These are phyloP conservation scores for Symbiodinium pilosum DNA, from an alignment of 73 alveolate genomes.

Conservation along the genomic window DNA sequence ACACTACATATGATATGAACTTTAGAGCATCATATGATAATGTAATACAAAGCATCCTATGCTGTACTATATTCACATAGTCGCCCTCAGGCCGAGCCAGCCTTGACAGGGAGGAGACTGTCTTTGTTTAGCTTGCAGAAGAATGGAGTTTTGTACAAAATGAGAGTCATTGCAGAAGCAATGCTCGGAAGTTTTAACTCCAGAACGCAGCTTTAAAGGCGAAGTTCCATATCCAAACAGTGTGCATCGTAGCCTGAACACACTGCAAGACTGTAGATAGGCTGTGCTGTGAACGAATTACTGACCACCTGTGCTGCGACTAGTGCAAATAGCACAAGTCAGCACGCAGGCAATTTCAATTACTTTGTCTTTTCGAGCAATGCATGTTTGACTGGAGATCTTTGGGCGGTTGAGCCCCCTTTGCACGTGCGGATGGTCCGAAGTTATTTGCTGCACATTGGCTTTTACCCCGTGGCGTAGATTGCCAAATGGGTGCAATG, in stretches of 20 bases:
- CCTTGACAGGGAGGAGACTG: neutral
- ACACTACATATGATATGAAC: too few relatives aligned
- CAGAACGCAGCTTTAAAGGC: neutral
- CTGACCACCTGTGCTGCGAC: constrained; percentile 1
- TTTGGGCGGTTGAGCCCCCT: neutral
- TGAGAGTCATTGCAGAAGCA: neutral
- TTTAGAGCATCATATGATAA: too few relatives aligned
- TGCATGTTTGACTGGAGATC: neutral
- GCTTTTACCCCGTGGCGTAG: too few relatives aligned
- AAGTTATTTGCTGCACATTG: too few relatives aligned
- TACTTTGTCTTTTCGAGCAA: neutral
- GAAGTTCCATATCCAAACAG: neutral
- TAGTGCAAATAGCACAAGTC: neutral
- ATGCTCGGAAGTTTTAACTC: too few relatives aligned
- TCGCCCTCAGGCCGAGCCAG: neutral
- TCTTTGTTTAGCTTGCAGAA: neutral
- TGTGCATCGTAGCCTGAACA: constrained; percentile 8
- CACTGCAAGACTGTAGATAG: neutral
- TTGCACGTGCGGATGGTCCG: neutral
- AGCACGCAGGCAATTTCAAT: neutral
- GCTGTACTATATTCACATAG: too few relatives aligned
- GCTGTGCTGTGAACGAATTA: neutral
- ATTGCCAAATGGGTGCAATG: too few relatives aligned
- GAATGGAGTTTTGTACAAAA: neutral
- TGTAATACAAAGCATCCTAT: too few relatives aligned